phyloP scores from a whole-genome alignment of 2,329 filamentous ascomycete species.

The Lachnellula arida region DNA sequence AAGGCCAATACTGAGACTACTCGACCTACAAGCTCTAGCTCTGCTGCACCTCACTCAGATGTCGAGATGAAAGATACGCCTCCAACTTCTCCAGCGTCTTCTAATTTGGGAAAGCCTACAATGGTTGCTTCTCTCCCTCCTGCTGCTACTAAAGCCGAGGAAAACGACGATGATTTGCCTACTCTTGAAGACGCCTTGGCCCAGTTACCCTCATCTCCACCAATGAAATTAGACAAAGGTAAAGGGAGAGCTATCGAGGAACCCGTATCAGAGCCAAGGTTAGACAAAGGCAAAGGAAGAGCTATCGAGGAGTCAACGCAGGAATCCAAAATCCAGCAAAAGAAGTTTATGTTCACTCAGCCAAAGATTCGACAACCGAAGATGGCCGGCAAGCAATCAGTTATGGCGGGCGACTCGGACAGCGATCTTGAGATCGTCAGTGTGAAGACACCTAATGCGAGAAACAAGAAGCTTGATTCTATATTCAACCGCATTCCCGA shows the following conservation, averaged over 20 bases:
- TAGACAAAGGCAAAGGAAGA: constrained; percentile 46
- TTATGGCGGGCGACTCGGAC: constrained; percentile 40
- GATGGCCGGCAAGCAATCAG: constrained; percentile 32
- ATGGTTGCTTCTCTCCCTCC: background rate
- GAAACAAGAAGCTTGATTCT: constrained; percentile 49
- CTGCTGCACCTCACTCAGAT: constrained; percentile 42
- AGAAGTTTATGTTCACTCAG: constrained; percentile 22
- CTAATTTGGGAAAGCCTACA: constrained; percentile 29
- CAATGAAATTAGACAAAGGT: constrained; percentile 45
- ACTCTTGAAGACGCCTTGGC: constrained; percentile 16
- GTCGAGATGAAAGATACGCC: constrained; percentile 57
- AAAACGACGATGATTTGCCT: constrained; percentile 14
- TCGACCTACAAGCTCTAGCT: constrained; percentile 51
- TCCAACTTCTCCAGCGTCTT: constrained; percentile 61
- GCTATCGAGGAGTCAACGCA: constrained; percentile 35
- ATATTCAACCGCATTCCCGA: constrained; percentile 67
- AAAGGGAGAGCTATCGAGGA: too few species aligned
- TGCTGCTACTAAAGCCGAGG: background rate
- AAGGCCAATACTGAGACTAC: constrained; percentile 34
- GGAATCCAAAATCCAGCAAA: constrained; percentile 7
- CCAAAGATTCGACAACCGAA: constrained; percentile 39
- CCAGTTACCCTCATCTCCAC: constrained; percentile 14
- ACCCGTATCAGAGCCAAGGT: too few species aligned
- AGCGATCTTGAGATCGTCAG: constrained; percentile 39
- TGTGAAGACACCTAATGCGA: constrained; percentile 23